Evolutionary conservation across 2,329 filamentous ascomycete species (phyloP).

Genomic region (Fusarium sp.): DNA sequence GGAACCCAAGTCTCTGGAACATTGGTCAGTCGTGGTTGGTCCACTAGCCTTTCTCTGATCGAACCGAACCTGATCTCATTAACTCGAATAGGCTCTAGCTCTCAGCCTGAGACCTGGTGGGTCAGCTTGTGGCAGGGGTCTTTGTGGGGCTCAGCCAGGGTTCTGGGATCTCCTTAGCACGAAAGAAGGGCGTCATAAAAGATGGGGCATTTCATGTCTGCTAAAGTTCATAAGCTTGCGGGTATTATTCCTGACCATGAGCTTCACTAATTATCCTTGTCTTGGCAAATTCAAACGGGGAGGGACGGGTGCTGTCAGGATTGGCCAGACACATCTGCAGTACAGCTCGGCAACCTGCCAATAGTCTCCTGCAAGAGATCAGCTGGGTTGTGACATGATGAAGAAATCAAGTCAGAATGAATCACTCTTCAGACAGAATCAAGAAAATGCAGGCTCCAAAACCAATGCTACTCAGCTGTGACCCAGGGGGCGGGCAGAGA

Average conservation of each 20-base stretch:
- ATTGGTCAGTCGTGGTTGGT: constrained; percentile 12
- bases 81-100: constrained; percentile 15
- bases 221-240: neutral
- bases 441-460: neutral
- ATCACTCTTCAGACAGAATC: neutral
- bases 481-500: neutral
- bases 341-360: constrained; percentile 12
- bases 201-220: neutral
- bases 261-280: neutral
- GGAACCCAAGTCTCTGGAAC: constrained; percentile 5
- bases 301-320: constrained; percentile 31
- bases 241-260: constrained; percentile 9
- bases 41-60: constrained; percentile 1
- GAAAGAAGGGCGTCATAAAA: constrained; percentile 20
- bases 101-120: constrained; percentile 35
- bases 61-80: constrained; percentile 1
- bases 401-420: constrained; percentile 2
- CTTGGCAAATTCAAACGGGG: constrained; percentile 21
- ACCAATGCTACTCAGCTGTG: neutral
- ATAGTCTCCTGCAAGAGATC: constrained; percentile 9
- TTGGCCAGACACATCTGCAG: constrained; percentile 22
- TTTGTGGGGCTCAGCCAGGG: neutral
- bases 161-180: neutral
- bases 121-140: constrained; percentile 15
- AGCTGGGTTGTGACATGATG: neutral